Base-by-base conservation (phyloP, 768 basidiomycete genomes). In the Exidia glandulosa region DNA sequence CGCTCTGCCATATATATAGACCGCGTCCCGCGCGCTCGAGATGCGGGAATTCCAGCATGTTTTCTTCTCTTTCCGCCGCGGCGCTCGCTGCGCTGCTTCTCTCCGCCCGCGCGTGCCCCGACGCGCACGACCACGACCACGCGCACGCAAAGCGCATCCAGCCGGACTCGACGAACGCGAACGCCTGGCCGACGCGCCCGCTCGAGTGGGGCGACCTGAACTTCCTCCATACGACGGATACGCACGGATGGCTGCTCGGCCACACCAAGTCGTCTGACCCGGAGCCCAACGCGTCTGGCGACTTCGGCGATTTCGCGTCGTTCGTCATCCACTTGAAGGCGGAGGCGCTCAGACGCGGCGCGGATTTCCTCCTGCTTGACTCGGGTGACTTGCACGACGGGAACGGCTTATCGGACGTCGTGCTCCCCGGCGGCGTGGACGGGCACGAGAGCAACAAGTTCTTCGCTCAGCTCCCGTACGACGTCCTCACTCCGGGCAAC, bases 401-500 rank as follows among this genome's bases (percentile, higher is more conserved):
- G 1, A 90, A 86, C 62, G 90, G 90, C 0, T 75, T 91, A 23
- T 82, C 83, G 2, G 90, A 92, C 66, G 90, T 87, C 0, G 86
- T 76, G 67, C 85, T 86, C 6, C 64, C 81, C 0, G 85, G 86
- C 10, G 82, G 84, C 13, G 78, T 88, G 5, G 16, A 48, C 32
- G 31, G 29, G 32, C 13, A n/a, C 47, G 32, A 37, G 13, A 73
- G 87, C n/a, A 90, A 90, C 70, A 74, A 86, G 66, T 85, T 92
- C 70, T 75, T 94, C 63, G 72, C 80, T 23, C 72, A 81, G 59
- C 75, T 94, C 23, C 86, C 87, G 0, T 94, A 91, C 66, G 93
- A 95, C 67, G 66, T 91, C 2, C 80, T 93, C 67, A 74, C 89
- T 2, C 90, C 93, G 57, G 92, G 93, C 67, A 94, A 94, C 69